phyloP scores from a whole-genome alignment of 2,329 filamentous ascomycete species.

The Akanthomyces muscarius region DNA sequence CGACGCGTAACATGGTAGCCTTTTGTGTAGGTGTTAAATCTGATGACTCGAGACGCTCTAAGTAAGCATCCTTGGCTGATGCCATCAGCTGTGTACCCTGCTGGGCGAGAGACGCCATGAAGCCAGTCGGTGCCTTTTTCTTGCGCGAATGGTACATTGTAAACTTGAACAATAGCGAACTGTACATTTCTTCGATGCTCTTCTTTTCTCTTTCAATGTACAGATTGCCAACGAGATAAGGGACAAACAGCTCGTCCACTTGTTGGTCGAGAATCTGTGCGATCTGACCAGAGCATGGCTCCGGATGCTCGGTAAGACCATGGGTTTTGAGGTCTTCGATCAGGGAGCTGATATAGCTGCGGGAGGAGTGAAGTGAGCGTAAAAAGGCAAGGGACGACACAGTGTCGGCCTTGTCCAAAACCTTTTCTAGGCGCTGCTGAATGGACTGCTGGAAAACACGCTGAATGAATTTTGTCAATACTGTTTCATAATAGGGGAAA shows the following conservation, averaged over 20 bases:
- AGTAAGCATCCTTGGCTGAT: conserved; percentile 85
- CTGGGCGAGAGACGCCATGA: conserved; percentile 88
- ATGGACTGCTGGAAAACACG: conserved; percentile 97
- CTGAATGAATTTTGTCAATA: conserved; percentile 88
- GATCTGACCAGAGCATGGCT: conserved; percentile 82
- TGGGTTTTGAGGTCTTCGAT: conserved; percentile 93
- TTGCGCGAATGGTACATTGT: conserved; percentile 87
- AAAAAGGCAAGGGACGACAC: conserved; percentile 91
- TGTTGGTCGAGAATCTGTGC: conserved; percentile 70
- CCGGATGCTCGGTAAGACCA: conserved; percentile 90
- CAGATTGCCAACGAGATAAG: conserved; percentile 64
- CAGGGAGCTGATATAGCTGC: conserved; percentile 79
- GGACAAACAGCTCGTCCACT: conserved; percentile 72
- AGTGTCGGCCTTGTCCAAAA: conserved; percentile 88
- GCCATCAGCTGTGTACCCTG: conserved; percentile 85
- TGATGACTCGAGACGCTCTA: conserved; percentile 81
- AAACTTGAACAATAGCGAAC: conserved; percentile 91
- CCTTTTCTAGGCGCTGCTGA: conserved; percentile 91
- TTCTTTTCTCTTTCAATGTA: conserved; percentile 67
- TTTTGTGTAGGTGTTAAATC: conserved; percentile 87
- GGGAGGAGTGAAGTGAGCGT: conserved; percentile 82
- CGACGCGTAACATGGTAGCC: conserved; percentile 82
- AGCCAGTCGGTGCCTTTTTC: conserved; percentile 85
- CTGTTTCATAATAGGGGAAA: conserved; percentile 94
- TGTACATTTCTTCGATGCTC: conserved; percentile 76